phyloP scores from a whole-genome alignment of 768 basidiomycete species.

The Paxillus rubicundulus region DNA sequence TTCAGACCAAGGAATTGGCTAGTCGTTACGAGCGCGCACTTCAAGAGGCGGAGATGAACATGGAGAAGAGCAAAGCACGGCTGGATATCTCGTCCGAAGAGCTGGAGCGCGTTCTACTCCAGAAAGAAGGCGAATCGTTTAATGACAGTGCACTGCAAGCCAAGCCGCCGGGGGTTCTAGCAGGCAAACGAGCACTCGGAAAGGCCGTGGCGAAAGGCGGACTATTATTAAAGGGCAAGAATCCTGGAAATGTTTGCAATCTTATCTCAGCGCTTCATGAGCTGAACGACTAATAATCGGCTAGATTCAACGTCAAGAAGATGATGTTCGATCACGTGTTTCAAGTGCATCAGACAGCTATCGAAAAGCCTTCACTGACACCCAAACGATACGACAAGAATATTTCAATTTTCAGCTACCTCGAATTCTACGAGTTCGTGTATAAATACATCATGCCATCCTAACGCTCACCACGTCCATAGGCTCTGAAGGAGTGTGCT shows the following conservation, averaged over 20 bases:
- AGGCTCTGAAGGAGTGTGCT: conserved; percentile 91
- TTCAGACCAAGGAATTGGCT: conserved; percentile 89
- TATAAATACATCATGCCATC: neutral
- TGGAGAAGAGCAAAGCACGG: conserved; percentile 86
- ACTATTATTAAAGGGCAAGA: conserved; percentile 86
- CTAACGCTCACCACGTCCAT: conserved; percentile 10
- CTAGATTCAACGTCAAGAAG: conserved; percentile 89
- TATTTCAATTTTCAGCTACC: conserved; percentile 98
- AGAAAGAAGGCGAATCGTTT: conserved; percentile 92
- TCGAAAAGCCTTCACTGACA: conserved; percentile 85
- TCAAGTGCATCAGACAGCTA: conserved; percentile 85
- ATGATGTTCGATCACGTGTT: conserved; percentile 86
- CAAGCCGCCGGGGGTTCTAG: conserved; percentile 53
- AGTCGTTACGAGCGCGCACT: conserved; percentile 83
- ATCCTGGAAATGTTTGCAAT: conserved; percentile 71
- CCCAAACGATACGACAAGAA: conserved; percentile 89
- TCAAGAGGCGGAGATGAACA: conserved; percentile 80
- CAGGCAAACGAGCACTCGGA: conserved; percentile 80
- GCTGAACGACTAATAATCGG: conserved; percentile 6
- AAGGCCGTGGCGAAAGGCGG: conserved; percentile 93
- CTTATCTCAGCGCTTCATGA: conserved; percentile 4
- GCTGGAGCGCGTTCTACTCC: conserved; percentile 84
- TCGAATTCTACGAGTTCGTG: conserved; percentile 81
- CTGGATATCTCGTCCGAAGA: conserved; percentile 92
- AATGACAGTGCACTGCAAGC: conserved; percentile 76